phyloP scores from a whole-genome alignment of 2,329 filamentous ascomycete genomes.

The Alternaria postmessia region DNA sequence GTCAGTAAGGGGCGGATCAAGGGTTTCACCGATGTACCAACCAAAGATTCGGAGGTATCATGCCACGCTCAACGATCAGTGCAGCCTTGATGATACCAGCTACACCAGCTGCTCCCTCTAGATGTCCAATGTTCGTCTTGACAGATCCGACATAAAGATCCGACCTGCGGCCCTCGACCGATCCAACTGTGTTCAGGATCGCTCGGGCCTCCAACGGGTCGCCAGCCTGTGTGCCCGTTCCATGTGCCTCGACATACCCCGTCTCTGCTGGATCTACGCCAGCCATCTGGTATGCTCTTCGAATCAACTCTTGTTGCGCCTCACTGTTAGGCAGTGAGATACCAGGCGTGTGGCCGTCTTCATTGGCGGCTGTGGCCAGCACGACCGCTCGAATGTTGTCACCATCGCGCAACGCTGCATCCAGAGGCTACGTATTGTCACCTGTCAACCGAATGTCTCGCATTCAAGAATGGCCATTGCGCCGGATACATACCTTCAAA shows the following conservation, averaged over 20 bases:
- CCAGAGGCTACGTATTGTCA: slow-evolving; percentile 12
- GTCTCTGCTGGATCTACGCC: slow-evolving; percentile 40
- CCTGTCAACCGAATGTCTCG: neutral
- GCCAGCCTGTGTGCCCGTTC: slow-evolving; percentile 37
- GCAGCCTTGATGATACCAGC: slow-evolving; percentile 51
- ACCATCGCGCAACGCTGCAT: slow-evolving; percentile 34
- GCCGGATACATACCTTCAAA: slow-evolving; percentile 25
- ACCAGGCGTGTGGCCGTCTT: slow-evolving; percentile 26
- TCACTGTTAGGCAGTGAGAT: slow-evolving; percentile 51
- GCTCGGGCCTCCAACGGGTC: slow-evolving; percentile 9
- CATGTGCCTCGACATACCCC: slow-evolving; percentile 36
- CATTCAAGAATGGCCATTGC: neutral
- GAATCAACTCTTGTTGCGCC: slow-evolving; percentile 49
- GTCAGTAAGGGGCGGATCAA: slow-evolving; percentile 7
- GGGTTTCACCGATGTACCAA: slow-evolving; percentile 26
- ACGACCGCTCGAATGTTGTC: slow-evolving; percentile 42
- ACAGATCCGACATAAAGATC: slow-evolving; percentile 26
- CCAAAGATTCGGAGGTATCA: slow-evolving; percentile 40
- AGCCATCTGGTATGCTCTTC: slow-evolving; percentile 48
- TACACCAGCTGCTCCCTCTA: slow-evolving; percentile 51
- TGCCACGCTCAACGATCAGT: slow-evolving; percentile 50
- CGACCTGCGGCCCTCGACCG: slow-evolving; percentile 6
- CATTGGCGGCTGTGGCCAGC: slow-evolving; percentile 32
- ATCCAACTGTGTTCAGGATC: slow-evolving; percentile 29
- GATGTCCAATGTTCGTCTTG: slow-evolving; percentile 55